Evolutionary conservation across 2,329 filamentous ascomycete species (phyloP), one percentile per base, ranked within the genome.

Genomic region (Venturia effusa): DNA sequence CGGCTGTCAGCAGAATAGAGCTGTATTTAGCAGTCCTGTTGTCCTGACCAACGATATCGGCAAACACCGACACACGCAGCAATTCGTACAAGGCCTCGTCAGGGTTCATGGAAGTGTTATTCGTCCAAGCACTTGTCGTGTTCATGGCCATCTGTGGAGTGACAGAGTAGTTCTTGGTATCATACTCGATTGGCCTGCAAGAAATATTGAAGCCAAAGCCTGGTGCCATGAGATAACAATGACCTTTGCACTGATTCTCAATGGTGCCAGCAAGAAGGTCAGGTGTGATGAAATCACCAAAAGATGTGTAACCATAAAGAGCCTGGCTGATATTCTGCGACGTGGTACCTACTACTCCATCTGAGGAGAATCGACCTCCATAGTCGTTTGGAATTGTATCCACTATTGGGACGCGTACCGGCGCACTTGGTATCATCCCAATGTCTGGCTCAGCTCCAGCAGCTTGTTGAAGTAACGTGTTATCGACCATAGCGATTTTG

Each of bases 401-500:
- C 6, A 37, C 59, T 17, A 30, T 19, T 15, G 59, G 59, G 3
- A 61, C 3, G 5, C 34, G 43, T 15, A 62, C 11, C n/a, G n/a
- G n/a, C n/a, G n/a, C n/a, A n/a, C 3, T 4, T 8, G 15, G 66
- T 51, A 4, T 61, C 32, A 7, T 62, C 22, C 1, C 60, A 41
- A 6, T 24, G 34, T 22, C 4, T 66, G 43, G 27, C 62, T 41
- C 3, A n/a, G 67, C 68, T 5, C 43, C 40, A 39, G 66, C 66
- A 11, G 69, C 67, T 45, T 66, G 65, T 40, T 71, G 69, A 15
- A 71, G 64, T 0, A 70, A 66, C 0, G 67, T 59, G n/a, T 67
- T 65, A 32, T 71, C 69, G 34, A 70, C 67, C 61, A 71, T 68
- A 19, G 68, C 69, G 17, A 71, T 63, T 43, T 71, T 70, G 5